phyloP scores from a whole-genome alignment of 2,329 filamentous ascomycete species.

The Aureobasidium lini region DNA sequence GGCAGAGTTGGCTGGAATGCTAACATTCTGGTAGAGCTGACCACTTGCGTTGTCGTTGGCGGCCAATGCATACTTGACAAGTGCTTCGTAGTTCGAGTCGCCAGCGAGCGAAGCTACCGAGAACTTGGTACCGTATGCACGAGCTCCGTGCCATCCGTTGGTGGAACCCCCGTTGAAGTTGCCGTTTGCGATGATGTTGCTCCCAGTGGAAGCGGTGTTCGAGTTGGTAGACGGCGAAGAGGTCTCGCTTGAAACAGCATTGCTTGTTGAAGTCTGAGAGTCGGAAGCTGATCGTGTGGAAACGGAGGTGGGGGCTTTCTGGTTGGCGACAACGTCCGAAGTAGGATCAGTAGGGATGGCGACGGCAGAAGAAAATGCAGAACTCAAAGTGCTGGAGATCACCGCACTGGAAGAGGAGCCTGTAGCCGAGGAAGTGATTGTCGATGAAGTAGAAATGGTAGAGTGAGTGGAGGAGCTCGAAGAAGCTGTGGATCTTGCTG shows the following conservation, averaged over 20 bases:
- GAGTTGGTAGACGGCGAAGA: background rate
- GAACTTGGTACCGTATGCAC: background rate
- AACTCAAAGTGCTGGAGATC: background rate
- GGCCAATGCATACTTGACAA: slow-evolving; percentile 1
- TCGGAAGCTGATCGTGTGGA: background rate
- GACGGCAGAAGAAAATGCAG: background rate
- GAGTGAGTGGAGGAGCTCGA: background rate
- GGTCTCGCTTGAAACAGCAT: background rate
- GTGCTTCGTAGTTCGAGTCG: slow-evolving; percentile 9
- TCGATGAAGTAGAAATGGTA: background rate
- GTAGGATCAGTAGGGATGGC: background rate
- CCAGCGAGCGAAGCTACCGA: slow-evolving; percentile 2
- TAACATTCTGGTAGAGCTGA: slow-evolving; percentile 8
- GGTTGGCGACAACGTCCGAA: background rate
- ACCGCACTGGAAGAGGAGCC: background rate
- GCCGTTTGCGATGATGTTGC: slow-evolving; percentile 1
- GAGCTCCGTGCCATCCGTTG: background rate
- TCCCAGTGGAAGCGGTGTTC: background rate
- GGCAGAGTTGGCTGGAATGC: slow-evolving; percentile 1
- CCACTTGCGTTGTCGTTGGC: background rate
- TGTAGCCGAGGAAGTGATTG: background rate
- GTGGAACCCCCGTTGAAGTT: background rate
- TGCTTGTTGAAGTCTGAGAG: background rate
- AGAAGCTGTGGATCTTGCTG: background rate
- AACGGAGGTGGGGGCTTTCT: background rate